Evolutionary conservation across 306 rosid genomes (phyloP).

Genomic region (Sicyos baderoa): DNA sequence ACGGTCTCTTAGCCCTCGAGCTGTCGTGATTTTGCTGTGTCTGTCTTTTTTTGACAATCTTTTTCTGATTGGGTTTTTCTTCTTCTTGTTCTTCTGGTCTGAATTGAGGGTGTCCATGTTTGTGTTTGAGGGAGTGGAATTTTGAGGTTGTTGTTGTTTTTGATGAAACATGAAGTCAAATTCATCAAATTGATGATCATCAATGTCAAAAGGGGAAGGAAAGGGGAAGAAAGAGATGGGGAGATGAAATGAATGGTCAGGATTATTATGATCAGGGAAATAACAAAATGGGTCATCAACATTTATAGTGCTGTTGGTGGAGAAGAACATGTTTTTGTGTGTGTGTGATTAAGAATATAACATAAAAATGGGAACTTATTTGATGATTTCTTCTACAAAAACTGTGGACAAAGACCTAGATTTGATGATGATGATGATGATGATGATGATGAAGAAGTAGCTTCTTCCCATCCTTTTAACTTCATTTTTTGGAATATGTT

Average conservation of each 20-base stretch:
- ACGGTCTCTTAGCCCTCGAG: conserved; percentile 64
- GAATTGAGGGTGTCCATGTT: background rate
- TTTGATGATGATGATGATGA: background rate
- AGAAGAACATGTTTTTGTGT: conserved; percentile 38
- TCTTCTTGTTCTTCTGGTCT: background rate
- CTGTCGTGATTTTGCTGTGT: conserved; percentile 77
- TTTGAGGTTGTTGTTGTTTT: background rate
- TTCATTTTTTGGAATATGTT: conserved; percentile 7
- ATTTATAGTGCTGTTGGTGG: conserved; percentile 30
- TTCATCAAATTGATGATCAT: background rate
- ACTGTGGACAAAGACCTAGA: conserved; percentile 30
- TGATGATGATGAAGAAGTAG: background rate
- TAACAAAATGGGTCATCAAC: conserved; percentile 33
- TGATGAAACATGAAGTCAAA: conserved; percentile 14
- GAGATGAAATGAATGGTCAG: conserved; percentile 36
- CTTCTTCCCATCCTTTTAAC: conserved; percentile 30
- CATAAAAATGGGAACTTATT: no score
- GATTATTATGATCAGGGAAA: conserved; percentile 10
- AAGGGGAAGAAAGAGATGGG: conserved; percentile 19
- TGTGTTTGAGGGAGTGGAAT: background rate
- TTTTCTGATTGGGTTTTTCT: conserved; percentile 30
- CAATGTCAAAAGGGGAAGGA: conserved; percentile 47
- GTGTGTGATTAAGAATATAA: no score
- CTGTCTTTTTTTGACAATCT: conserved; percentile 61
- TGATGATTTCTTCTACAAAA: background rate